Base-by-base conservation (phyloP, 768 basidiomycete species). In the Tephrocybe sp. region DNA sequence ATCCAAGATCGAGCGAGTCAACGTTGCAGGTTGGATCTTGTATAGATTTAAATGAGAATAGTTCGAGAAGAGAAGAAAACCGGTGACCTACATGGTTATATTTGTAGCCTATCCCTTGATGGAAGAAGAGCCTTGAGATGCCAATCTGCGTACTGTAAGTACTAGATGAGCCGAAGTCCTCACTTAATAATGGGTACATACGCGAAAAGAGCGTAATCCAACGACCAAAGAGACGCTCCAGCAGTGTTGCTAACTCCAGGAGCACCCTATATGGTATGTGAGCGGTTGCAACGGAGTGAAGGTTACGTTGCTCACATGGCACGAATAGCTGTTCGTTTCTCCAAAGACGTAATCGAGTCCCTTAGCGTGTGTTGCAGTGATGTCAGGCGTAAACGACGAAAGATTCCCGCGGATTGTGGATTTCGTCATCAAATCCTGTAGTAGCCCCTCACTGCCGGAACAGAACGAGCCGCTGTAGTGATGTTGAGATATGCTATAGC, bases 51-150 rank as follows among this genome's bases (percentile, higher is more conserved):
- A n/a, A 11, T 28, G 3, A 19, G 25, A 30, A 25, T 24, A 22
- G 40, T 32, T 35, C 22, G 12, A 19, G 25, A 34, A 26, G n/a
- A n/a, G 25, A n/a, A n/a, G 25, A n/a, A 18, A 9, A 18, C 12
- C 21, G 11, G 9, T 31, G 9, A 51, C 64, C 47, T 40, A 86
- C 85, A 47, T 86, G 68, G 61, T 81, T 84, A 58, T 87, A 88
- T 64, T 87, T 88, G 68, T 76, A 87, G 1, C 86, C 86, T 47
- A 87, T 71, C 15, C 85, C 86, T 53, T 83, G 73, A 60, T 88
- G 84, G 72, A 84, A 86, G 67, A 77, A 81, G 13, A 83, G 53
- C 44, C 76, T 70, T 18, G 74, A 72, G 27, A 84, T 76, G 3
- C 79, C 80, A 13, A 83, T 63, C 53, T 60, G 59, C 15, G 52